These are phyloP conservation scores for Cryphonectria japonica DNA, from an alignment of 2,329 filamentous ascomycete species.

Conservation along the genomic window DNA sequence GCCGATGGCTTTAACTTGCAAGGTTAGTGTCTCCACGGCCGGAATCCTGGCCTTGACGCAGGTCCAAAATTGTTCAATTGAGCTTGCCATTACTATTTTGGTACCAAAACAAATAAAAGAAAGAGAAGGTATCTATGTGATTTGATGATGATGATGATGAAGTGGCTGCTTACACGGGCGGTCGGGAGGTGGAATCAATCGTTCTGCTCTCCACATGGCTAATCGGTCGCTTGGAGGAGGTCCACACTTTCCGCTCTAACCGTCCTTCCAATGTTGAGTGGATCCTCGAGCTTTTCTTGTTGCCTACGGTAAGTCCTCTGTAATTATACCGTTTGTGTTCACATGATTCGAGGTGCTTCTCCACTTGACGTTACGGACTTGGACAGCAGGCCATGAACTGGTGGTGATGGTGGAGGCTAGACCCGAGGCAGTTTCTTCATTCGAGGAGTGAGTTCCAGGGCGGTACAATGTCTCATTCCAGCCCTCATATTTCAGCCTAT, in stretches of 20 bases:
- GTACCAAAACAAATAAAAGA: not conserved
- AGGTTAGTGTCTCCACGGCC: conserved; percentile 1
- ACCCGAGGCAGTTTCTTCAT: not conserved
- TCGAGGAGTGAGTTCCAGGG: not conserved
- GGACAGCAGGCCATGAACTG: not conserved
- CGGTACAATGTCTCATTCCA: not conserved
- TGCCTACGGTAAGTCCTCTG: not conserved
- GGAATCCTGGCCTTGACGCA: not conserved
- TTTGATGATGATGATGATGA: not conserved
- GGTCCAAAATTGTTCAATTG: not conserved
- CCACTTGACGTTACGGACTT: not conserved
- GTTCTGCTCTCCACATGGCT: not conserved
- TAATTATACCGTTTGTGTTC: not conserved
- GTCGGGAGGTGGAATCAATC: not conserved
- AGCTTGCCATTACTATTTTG: not conserved
- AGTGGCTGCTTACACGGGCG: not conserved
- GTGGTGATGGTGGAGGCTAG: not conserved
- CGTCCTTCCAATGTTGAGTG: not conserved
- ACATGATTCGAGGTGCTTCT: not conserved
- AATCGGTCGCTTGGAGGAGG: not conserved
- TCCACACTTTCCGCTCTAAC: not conserved
- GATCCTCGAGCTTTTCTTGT: not conserved
- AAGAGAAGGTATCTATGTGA: not conserved
- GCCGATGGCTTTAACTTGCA: not conserved
- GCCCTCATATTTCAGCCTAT: not conserved